Percentiles rank a stretch among this genome's conserved stretches.
These are phyloP conservation scores for Neonectria ditissima DNA, from an alignment of 2,329 filamentous ascomycete species.

Conservation along the genomic window DNA sequence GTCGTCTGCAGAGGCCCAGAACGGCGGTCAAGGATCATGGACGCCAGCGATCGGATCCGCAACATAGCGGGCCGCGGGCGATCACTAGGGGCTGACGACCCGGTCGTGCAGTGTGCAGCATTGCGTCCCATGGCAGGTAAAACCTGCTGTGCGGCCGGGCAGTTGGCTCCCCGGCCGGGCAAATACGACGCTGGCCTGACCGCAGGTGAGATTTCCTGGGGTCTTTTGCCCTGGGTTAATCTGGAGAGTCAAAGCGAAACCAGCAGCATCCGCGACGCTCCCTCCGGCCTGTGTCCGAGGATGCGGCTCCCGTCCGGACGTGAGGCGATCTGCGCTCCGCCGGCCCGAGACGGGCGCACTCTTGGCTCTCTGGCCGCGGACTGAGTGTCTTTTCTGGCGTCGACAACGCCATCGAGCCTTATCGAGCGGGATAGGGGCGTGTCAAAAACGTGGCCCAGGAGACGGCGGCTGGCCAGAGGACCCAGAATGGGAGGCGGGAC, in stretches of 20 bases:
- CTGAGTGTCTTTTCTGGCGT: not conserved
- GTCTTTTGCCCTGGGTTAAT: not conserved
- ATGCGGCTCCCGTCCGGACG: not conserved
- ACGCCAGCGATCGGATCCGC: slow-evolving; percentile 38
- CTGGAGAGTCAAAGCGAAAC: not conserved
- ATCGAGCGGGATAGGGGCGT: slow-evolving; percentile 2
- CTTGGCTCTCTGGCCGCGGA: not conserved
- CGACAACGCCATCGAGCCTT: not conserved
- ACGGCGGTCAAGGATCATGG: slow-evolving; percentile 22
- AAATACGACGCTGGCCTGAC: not conserved
- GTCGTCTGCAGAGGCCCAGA: not conserved
- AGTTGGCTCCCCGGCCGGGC: not conserved
- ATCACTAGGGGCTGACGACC: slow-evolving; percentile 32
- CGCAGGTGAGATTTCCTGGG: not conserved
- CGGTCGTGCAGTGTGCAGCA: not conserved
- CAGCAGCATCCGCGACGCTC: not conserved
- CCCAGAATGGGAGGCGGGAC: not conserved
- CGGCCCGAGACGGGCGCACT: not conserved
- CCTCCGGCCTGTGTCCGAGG: not conserved
- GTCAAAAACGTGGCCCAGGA: slow-evolving; percentile 11
- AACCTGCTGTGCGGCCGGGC: slow-evolving; percentile 5
- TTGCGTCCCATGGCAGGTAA: not conserved
- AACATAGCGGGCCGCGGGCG: slow-evolving; percentile 31
- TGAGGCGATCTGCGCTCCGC: slow-evolving; percentile 3
- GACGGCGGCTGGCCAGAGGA: not conserved